Evolutionary conservation across 169 alveolate species (phyloP).

Genomic region (Neospora caninum): DNA sequence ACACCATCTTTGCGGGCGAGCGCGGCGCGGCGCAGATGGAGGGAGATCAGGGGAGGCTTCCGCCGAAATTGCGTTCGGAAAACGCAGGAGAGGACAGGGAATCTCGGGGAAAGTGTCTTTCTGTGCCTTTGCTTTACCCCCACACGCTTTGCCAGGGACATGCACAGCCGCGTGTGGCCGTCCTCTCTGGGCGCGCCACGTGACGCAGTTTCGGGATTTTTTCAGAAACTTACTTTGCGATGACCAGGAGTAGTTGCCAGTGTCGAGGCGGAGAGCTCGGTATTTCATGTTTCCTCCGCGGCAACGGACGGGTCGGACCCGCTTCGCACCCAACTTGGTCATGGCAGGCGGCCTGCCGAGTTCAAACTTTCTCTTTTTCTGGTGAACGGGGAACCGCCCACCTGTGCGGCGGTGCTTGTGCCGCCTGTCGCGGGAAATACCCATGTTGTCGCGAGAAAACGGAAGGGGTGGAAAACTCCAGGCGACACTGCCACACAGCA

Average conservation of each 20-base stretch:
- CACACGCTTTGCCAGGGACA: too few species aligned
- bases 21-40: too few species aligned
- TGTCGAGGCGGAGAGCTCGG: slow-evolving; percentile 97
- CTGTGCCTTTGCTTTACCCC: too few species aligned
- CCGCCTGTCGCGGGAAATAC: slow-evolving; percentile 98
- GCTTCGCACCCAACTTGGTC: slow-evolving; percentile 95
- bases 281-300: slow-evolving; percentile 93
- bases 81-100: too few species aligned
- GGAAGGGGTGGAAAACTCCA: not conserved
- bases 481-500: not conserved
- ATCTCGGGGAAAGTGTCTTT: too few species aligned
- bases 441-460: slow-evolving; percentile 84
- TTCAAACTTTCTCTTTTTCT: slow-evolving; percentile 99
- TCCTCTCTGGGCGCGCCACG: too few species aligned
- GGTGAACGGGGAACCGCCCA: slow-evolving; percentile 98
- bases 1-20: too few species aligned
- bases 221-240: slow-evolving; percentile 82
- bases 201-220: too few species aligned
- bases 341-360: slow-evolving; percentile 98
- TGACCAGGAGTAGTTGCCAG: slow-evolving; percentile 98
- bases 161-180: too few species aligned
- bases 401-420: slow-evolving; percentile 99
- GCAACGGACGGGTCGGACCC: slow-evolving; percentile 95
- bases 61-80: too few species aligned
- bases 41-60: too few species aligned